Evolutionary conservation across 768 basidiomycete species (phyloP).

Genomic region (Inosperma sp.): DNA sequence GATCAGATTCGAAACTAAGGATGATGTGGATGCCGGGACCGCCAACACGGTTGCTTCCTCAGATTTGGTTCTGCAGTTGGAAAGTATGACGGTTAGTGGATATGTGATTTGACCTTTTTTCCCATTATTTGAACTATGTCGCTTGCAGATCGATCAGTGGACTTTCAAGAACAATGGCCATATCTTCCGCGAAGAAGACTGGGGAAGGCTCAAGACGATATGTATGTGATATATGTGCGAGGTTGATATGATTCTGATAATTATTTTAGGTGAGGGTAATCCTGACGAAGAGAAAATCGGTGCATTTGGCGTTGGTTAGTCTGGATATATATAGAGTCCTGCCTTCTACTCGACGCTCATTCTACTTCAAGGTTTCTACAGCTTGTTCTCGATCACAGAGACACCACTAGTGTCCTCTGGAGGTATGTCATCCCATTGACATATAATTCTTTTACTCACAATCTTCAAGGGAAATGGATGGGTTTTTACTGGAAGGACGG

Average conservation of each 20-base stretch:
- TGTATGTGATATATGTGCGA: slow-evolving; percentile 37
- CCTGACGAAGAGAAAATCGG: slow-evolving; percentile 94
- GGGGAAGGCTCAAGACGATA: slow-evolving; percentile 87
- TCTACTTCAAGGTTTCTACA: slow-evolving; percentile 47
- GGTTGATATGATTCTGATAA: background rate
- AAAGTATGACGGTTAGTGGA: slow-evolving; percentile 50
- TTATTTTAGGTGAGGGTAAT: slow-evolving; percentile 75
- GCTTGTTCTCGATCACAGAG: slow-evolving; percentile 78
- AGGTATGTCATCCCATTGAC: slow-evolving; percentile 36
- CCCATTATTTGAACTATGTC: too few species aligned
- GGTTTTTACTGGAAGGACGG: slow-evolving; percentile 95
- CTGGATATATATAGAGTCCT: background rate
- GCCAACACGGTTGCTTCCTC: slow-evolving; percentile 41
- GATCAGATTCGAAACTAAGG: slow-evolving; percentile 72
- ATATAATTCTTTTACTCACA: background rate
- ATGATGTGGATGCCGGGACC: slow-evolving; percentile 29
- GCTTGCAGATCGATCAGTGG: slow-evolving; percentile 70
- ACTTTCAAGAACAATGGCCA: slow-evolving; percentile 86
- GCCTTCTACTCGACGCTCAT: background rate
- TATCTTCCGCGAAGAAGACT: slow-evolving; percentile 78
- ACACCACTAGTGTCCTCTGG: slow-evolving; percentile 80
- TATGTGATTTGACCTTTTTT: background rate
- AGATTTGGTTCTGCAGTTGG: too few species aligned
- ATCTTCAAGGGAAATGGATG: slow-evolving; percentile 74
- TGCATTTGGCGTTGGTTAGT: slow-evolving; percentile 79